Conservation (phyloP, 176 grass and related monocot genomes). For the Stipa capillata region DNA sequence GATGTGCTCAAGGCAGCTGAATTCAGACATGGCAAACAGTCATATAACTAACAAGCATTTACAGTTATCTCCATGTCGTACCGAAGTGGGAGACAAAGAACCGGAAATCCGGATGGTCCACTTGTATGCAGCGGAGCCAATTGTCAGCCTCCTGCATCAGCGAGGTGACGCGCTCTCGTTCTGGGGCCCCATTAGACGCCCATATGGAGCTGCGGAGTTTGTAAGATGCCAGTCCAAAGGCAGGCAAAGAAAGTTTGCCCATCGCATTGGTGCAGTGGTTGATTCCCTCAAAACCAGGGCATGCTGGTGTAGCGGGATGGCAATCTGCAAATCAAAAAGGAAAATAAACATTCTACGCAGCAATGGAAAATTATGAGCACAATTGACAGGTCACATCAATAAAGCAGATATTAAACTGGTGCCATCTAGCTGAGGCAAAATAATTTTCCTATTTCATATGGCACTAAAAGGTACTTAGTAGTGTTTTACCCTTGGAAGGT, state of each 20-base stretch:
- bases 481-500: constrained; percentile 61
- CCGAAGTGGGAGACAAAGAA: constrained; percentile 57
- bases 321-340: constrained; percentile 26
- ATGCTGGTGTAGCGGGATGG: constrained; percentile 16
- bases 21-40: not conserved
- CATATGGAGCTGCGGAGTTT: constrained; percentile 69
- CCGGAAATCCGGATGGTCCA: constrained; percentile 82
- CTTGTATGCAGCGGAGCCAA: constrained; percentile 57
- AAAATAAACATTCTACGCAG: not conserved
- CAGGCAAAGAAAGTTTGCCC: constrained; percentile 41
- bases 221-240: constrained; percentile 75
- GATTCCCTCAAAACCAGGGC: constrained; percentile 29
- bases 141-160: constrained; percentile 67
- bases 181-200: constrained; percentile 38
- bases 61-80: constrained; percentile 62
- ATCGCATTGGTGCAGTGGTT: not conserved
- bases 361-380: not conserved
- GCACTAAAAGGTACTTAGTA: constrained; percentile 16
- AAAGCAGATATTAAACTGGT: not conserved
- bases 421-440: not conserved
- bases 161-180: constrained; percentile 21
- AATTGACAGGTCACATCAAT: not conserved
- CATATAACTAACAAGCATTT: constrained; percentile 33
- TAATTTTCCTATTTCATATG: not conserved
- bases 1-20: not conserved